Evolutionary conservation across 495 filamentous ascomycete genomes (phyloP).

Genomic region (Daldinia decipiens): DNA sequence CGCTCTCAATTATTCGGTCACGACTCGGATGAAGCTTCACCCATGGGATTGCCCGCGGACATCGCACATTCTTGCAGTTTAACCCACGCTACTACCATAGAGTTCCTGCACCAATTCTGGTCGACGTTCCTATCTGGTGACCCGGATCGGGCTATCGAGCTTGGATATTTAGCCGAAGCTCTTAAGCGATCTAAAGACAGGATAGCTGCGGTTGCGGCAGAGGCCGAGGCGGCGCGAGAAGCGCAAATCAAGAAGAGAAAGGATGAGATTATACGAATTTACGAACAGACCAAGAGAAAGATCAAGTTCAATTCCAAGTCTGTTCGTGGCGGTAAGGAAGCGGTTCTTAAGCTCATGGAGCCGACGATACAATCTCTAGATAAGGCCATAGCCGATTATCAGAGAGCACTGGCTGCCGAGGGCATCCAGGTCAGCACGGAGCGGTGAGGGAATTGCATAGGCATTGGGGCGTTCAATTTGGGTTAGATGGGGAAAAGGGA

Average conservation of each 20-base stretch:
- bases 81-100: conserved; percentile 90
- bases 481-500: conserved; percentile 13
- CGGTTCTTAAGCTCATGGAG: conserved; percentile 77
- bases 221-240: conserved; percentile 78
- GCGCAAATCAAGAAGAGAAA: conserved; percentile 71
- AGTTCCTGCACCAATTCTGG: conserved; percentile 98
- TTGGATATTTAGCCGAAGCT: conserved; percentile 79
- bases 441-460: conserved; percentile 24
- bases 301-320: conserved; percentile 69
- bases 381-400: conserved; percentile 71
- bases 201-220: conserved; percentile 80
- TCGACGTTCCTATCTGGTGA: conserved; percentile 85
- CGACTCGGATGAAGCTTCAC: conserved; percentile 55
- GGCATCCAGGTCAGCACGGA: conserved; percentile 55
- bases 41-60: conserved; percentile 69
- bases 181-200: conserved; percentile 78
- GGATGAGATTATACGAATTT: conserved; percentile 72
- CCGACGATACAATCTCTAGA: conserved; percentile 75
- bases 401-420: conserved; percentile 69
- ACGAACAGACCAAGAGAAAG: conserved; percentile 75
- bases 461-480: conserved; percentile 26
- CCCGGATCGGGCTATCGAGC: conserved; percentile 76
- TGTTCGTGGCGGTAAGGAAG: conserved; percentile 77
- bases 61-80: conserved; percentile 79
- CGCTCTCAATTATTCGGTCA: conserved; percentile 63